phyloP scores from a whole-genome alignment of 2,329 filamentous ascomycete genomes.

The Fusarium redolens region DNA sequence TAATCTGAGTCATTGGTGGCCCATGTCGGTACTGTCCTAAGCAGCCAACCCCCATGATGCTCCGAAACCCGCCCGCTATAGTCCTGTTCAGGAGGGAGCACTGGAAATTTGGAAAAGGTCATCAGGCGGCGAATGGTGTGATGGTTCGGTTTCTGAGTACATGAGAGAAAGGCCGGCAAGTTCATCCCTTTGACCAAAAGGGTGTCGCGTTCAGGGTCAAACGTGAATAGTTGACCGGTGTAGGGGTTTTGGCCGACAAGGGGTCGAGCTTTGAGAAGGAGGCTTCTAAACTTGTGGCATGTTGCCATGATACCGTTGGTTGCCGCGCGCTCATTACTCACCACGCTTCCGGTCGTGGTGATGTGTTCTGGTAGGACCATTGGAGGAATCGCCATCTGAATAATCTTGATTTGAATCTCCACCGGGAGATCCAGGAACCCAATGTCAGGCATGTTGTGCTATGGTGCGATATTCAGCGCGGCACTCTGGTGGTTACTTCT shows the following conservation, averaged over 20 bases:
- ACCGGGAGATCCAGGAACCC: not conserved
- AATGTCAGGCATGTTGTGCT: not conserved
- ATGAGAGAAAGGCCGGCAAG: not conserved
- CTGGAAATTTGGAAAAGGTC: not conserved
- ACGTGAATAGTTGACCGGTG: not conserved
- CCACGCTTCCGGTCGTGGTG: not conserved
- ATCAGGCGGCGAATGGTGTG: not conserved
- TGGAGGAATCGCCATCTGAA: not conserved
- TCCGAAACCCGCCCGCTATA: not conserved
- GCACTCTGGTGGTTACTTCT: rapidly evolving
- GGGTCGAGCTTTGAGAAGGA: not conserved
- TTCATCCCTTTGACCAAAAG: not conserved
- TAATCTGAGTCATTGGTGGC: not conserved
- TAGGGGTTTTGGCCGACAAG: not conserved
- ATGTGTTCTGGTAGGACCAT: not conserved
- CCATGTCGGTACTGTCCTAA: not conserved
- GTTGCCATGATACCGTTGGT: not conserved
- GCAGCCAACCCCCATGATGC: too few relatives aligned
- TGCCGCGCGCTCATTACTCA: not conserved
- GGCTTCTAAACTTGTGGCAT: not conserved
- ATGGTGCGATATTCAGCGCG: not conserved
- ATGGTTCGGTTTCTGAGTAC: rapidly evolving
- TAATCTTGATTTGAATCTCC: not conserved
- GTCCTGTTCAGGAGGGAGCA: not conserved
- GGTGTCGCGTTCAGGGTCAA: not conserved